A percentile compares a stretch with the other conserved stretches of the same genome.
phyloP scores from a whole-genome alignment of 2,329 filamentous ascomycete genomes.

The Hysterium pulicare region DNA sequence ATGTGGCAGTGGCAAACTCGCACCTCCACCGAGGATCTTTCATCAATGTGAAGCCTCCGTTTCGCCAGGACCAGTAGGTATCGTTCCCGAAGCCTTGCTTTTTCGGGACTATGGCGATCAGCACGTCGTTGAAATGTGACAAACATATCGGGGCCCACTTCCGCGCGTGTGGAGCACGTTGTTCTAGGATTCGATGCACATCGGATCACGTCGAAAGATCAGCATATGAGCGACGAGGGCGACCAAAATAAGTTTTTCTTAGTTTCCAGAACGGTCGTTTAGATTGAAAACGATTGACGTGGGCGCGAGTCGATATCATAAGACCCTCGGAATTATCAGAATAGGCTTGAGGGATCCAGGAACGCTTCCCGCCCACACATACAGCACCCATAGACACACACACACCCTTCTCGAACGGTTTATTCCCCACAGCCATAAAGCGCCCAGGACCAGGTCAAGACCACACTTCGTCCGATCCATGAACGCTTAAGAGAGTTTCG shows the following conservation, averaged over 20 bases:
- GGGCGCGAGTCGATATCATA: background rate
- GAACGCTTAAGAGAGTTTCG: background rate
- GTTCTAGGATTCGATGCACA: background rate
- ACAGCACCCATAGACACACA: background rate
- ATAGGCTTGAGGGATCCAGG: background rate
- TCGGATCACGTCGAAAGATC: background rate
- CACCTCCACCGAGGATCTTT: background rate
- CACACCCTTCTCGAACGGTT: background rate
- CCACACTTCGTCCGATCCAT: background rate
- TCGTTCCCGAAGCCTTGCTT: background rate
- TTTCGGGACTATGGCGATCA: background rate
- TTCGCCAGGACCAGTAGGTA: background rate
- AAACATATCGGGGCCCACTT: background rate
- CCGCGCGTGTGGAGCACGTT: background rate
- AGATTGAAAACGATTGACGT: background rate
- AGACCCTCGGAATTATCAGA: background rate
- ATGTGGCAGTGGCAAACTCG: background rate
- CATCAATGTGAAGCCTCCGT: background rate
- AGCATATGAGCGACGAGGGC: too few species aligned
- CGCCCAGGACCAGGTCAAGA: background rate
- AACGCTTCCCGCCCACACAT: background rate
- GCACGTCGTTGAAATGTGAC: background rate
- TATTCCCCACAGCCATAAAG: background rate
- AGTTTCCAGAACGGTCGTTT: too few species aligned
- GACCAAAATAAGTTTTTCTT: too few species aligned